Percentiles rank a stretch among this genome's conserved stretches.
phyloP scores from a whole-genome alignment of 805 yeast genomes.

The Lachancea waltii region DNA sequence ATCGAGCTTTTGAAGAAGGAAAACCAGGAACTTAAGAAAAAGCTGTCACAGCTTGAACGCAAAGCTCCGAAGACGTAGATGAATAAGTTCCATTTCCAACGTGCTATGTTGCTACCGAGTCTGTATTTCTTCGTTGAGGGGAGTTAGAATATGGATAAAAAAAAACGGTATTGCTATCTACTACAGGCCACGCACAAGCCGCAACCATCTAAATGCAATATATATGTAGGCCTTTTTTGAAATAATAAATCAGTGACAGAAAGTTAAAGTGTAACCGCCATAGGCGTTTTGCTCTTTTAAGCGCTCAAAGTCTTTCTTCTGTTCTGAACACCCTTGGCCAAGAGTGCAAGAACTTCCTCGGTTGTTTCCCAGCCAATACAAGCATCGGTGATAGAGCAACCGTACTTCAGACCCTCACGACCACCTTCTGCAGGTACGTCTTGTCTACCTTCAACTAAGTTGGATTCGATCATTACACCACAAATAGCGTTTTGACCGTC shows the following conservation, averaged over 20 bases:
- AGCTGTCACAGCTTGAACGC: slow-evolving; percentile 7
- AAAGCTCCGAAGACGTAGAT: neutral
- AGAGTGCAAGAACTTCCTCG: slow-evolving; percentile 56
- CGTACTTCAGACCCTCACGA: slow-evolving; percentile 71
- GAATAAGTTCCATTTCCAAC: no score
- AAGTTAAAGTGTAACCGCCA: no score
- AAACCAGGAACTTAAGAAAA: slow-evolving; percentile 39
- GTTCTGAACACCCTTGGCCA: slow-evolving; percentile 72
- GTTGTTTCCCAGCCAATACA: slow-evolving; percentile 91
- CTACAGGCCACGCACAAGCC: neutral
- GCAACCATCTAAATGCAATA: neutral
- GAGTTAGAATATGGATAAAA: no score
- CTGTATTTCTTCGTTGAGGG: no score
- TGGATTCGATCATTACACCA: slow-evolving; percentile 96
- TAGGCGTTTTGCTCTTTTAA: slow-evolving; percentile 7
- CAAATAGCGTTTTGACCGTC: slow-evolving; percentile 71
- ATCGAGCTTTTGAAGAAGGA: slow-evolving; percentile 52
- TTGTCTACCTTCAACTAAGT: slow-evolving; percentile 89
- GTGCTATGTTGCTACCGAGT: no score
- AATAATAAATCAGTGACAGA: neutral
- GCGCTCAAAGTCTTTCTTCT: slow-evolving; percentile 49
- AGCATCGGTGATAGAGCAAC: slow-evolving; percentile 95
- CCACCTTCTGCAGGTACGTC: slow-evolving; percentile 78
- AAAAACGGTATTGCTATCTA: neutral
- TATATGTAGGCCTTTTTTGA: neutral